Evolutionary conservation across 1,284 basidiomycete species (phyloP).

Genomic region (Leucocoprinus gongylophorus): DNA sequence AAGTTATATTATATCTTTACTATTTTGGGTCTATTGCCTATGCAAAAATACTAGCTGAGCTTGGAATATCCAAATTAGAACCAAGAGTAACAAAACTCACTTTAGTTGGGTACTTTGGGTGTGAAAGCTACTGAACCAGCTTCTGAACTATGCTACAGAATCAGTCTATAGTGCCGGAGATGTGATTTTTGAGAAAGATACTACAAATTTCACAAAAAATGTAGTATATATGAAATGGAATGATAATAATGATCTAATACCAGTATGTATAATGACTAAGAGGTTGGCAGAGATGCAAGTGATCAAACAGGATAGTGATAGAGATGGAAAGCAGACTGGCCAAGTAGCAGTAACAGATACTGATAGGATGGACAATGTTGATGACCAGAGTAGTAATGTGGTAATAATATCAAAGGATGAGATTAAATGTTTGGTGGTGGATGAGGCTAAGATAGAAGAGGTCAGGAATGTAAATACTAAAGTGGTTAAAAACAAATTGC

Average conservation of each 20-base stretch:
- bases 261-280: not conserved
- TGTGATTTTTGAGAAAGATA: conserved; percentile 23
- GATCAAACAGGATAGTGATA: too few species aligned
- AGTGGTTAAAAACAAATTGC: not conserved
- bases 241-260: not conserved
- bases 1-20: conserved; percentile 22
- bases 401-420: too few species aligned
- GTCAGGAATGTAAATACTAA: too few species aligned
- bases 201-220: not conserved
- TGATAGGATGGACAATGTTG: not conserved
- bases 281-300: not conserved
- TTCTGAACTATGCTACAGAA: conserved; percentile 14
- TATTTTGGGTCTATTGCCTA: conserved; percentile 16
- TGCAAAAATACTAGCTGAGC: conserved; percentile 20
- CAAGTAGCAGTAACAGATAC: not conserved
- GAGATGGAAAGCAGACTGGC: not conserved
- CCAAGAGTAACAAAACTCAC: conserved; percentile 16
- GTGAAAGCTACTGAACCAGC: conserved; percentile 18
- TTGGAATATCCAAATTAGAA: conserved; percentile 19
- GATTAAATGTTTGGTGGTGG: not conserved
- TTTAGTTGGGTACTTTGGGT: conserved; percentile 20
- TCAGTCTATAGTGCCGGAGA: conserved; percentile 15
- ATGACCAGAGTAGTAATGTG: not conserved
- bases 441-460: not conserved
- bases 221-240: not conserved